Evolutionary conservation across 805 yeast species (phyloP).

Genomic region (Cyberlindnera xylosilytica): DNA sequence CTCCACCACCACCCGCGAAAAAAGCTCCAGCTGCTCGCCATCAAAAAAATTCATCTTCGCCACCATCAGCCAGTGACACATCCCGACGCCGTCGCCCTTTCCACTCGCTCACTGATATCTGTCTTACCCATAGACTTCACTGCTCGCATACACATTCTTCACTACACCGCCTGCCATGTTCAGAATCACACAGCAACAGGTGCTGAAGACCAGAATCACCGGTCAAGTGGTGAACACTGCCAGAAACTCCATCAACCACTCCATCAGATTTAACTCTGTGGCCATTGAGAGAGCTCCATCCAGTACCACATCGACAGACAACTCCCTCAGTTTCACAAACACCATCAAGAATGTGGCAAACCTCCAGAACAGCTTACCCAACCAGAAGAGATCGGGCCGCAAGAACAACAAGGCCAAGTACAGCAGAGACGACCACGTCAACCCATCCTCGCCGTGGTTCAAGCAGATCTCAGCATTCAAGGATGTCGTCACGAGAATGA

Average conservation of each 20-base stretch:
- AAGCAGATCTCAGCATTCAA: conserved; percentile 50
- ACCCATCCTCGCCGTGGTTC: conserved; percentile 41
- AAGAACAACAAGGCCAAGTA: conserved; percentile 16
- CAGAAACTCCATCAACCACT: conserved; percentile 36
- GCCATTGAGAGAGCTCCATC: conserved; percentile 31
- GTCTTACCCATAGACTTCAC: no score
- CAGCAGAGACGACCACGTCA: conserved; percentile 25
- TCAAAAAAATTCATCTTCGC: no score
- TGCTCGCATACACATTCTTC: background rate
- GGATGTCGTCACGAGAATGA: conserved; percentile 41
- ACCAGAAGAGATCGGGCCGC: conserved; percentile 11
- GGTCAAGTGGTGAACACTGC: conserved; percentile 38
- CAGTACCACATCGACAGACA: conserved; percentile 20
- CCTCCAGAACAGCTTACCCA: conserved; percentile 16
- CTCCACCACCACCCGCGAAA: no score
- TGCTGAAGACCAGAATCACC: conserved; percentile 34
- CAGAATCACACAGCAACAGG: conserved; percentile 24
- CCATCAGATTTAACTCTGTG: conserved; percentile 36
- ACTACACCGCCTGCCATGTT: conserved; percentile 15
- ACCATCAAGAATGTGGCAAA: conserved; percentile 31
- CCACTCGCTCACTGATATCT: no score
- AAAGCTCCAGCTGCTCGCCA: no score
- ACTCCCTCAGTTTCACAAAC: conserved; percentile 22
- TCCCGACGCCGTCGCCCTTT: background rate
- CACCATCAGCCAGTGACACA: background rate